Conservation (phyloP, 2,329 filamentous ascomycete species). For the Colletotrichum aenigma region DNA sequence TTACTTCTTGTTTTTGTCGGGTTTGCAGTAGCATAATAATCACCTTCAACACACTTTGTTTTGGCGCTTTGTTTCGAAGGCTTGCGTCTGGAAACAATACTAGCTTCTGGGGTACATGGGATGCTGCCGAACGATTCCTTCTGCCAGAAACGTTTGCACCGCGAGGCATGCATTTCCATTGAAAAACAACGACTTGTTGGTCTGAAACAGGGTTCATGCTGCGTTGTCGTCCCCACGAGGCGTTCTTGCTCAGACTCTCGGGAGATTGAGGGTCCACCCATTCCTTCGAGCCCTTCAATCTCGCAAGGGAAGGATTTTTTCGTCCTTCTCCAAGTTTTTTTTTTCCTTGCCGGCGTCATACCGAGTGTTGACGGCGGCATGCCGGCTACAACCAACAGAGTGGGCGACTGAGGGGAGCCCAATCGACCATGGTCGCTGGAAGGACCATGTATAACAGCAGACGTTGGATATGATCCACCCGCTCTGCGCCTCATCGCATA, state of each 20-base stretch:
- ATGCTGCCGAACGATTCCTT: background rate
- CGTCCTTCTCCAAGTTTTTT: background rate
- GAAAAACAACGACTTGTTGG: background rate
- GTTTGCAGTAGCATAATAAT: background rate
- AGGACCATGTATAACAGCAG: background rate
- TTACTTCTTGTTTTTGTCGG: background rate
- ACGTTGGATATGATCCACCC: background rate
- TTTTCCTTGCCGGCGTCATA: background rate
- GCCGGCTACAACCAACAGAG: background rate
- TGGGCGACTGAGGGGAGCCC: background rate
- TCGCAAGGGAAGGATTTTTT: background rate
- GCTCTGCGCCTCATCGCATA: slow-evolving; percentile 17
- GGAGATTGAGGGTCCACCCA: slow-evolving; percentile 1
- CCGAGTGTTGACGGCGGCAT: background rate
- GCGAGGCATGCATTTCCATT: background rate
- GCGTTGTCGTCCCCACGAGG: background rate
- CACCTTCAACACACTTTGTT: background rate
- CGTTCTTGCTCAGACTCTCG: background rate
- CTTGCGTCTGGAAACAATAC: background rate
- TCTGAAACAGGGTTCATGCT: background rate
- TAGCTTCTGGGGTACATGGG: background rate
- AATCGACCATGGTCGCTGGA: background rate
- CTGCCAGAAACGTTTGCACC: background rate
- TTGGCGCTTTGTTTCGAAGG: background rate
- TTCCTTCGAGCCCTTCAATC: background rate